A percentile compares a stretch with the other conserved stretches of the same genome.
Conservation (phyloP, 1,284 basidiomycete genomes). For the Tylopilus microsporus region DNA sequence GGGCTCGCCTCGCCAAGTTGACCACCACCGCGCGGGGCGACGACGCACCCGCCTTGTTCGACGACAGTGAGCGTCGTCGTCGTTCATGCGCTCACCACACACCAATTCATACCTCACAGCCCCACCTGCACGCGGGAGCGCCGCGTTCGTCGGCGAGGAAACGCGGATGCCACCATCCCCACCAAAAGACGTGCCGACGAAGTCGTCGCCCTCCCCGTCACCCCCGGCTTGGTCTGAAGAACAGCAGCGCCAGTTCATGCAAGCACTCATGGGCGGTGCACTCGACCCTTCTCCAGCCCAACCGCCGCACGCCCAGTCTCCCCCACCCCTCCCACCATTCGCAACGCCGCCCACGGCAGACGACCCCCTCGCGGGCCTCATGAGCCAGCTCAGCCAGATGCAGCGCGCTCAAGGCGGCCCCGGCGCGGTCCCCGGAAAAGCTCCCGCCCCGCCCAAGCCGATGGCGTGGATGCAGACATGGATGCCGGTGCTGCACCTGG, state of each 20-base stretch:
- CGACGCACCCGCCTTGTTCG: slow-evolving; percentile 56
- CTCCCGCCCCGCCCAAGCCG: slow-evolving; percentile 27
- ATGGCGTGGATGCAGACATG: slow-evolving; percentile 52
- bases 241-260: slow-evolving; percentile 61
- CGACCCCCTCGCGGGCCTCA: slow-evolving; percentile 26
- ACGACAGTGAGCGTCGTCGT: slow-evolving; percentile 41
- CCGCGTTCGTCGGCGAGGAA: slow-evolving; percentile 61
- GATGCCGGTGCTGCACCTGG: slow-evolving; percentile 59
- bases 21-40: slow-evolving; percentile 71
- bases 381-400: slow-evolving; percentile 36
- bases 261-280: slow-evolving; percentile 48
- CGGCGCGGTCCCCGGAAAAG: slow-evolving; percentile 17
- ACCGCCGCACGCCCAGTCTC: slow-evolving; percentile 9
- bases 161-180: slow-evolving; percentile 43
- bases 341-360: slow-evolving; percentile 5
- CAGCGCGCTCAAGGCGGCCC: slow-evolving; percentile 14
- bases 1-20: slow-evolving; percentile 68
- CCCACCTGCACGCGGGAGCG: slow-evolving; percentile 38
- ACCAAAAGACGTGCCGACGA: slow-evolving; percentile 30
- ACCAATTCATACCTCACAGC: slow-evolving; percentile 9
- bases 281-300: slow-evolving; percentile 12
- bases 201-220: slow-evolving; percentile 24
- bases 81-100: not conserved
- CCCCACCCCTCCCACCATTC: slow-evolving; percentile 4
- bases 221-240: slow-evolving; percentile 55